A percentile compares a stretch with the other conserved stretches of the same genome.
These are phyloP conservation scores for Medicago lupulina DNA, from an alignment of 306 rosid genomes.

Conservation along the genomic window DNA sequence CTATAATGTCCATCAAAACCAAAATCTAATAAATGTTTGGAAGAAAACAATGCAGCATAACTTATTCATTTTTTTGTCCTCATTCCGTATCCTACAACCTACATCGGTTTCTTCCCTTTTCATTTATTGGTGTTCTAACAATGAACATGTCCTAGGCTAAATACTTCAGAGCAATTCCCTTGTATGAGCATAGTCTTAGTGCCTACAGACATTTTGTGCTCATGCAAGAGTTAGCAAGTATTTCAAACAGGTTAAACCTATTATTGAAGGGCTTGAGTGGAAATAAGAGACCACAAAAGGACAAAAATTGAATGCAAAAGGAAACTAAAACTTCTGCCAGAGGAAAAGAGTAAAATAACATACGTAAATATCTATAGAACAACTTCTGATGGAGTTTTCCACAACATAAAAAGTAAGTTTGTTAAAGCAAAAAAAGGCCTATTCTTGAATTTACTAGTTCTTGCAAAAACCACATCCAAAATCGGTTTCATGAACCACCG, in stretches of 20 bases:
- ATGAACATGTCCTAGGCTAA: not conserved
- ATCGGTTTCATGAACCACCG: slow-evolving; percentile 31
- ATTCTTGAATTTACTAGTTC: slow-evolving; percentile 5
- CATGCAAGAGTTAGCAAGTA: not conserved
- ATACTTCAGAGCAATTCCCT: slow-evolving; percentile 11
- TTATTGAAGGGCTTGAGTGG: slow-evolving; percentile 9
- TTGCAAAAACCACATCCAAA: not conserved
- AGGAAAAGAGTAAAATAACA: not conserved
- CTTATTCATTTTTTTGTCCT: slow-evolving; percentile 9
- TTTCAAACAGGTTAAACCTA: slow-evolving; percentile 8
- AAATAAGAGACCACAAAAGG: slow-evolving; percentile 29
- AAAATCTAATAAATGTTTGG: slow-evolving; percentile 28
- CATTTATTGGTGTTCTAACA: not conserved
- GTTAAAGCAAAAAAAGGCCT: not conserved
- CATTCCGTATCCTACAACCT: not conserved
- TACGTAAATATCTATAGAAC: no score
- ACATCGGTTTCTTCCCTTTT: slow-evolving; percentile 22
- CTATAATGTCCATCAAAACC: slow-evolving; percentile 26
- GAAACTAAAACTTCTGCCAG: not conserved
- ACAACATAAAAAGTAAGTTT: not conserved
- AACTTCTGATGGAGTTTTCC: no score
- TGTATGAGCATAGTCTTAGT: not conserved
- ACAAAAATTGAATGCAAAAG: slow-evolving; percentile 28
- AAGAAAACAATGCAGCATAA: slow-evolving; percentile 29
- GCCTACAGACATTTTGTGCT: not conserved